Conservation (phyloP, 495 filamentous ascomycete species). For the Cercophora samala region DNA sequence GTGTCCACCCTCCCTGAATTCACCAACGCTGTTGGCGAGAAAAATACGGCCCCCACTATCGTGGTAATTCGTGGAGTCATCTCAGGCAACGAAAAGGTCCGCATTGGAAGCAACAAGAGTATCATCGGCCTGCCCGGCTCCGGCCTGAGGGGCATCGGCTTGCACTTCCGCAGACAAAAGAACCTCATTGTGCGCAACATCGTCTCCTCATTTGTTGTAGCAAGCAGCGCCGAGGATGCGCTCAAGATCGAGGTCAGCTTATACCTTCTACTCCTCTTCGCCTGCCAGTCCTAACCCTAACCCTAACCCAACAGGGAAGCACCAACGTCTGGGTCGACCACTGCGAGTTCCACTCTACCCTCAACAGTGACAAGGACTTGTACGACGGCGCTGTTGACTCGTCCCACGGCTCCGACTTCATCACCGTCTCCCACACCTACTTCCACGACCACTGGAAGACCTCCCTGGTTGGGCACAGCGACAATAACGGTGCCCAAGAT, state of each 20-base stretch:
- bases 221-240: slow-evolving; percentile 54
- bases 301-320: slow-evolving; percentile 23
- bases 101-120: slow-evolving; percentile 53
- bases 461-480: slow-evolving; percentile 60
- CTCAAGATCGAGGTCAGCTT: slow-evolving; percentile 47
- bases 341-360: slow-evolving; percentile 59
- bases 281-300: too few relatives aligned
- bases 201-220: slow-evolving; percentile 55
- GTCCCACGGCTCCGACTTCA: slow-evolving; percentile 50
- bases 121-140: slow-evolving; percentile 48
- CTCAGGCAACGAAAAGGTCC: slow-evolving; percentile 40
- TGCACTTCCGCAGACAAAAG: slow-evolving; percentile 45
- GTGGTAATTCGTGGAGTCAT: slow-evolving; percentile 50
- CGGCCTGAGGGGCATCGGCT: slow-evolving; percentile 44
- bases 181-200: slow-evolving; percentile 65
- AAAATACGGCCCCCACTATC: slow-evolving; percentile 42
- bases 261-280: too few relatives aligned
- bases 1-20: slow-evolving; percentile 57
- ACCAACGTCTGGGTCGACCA: slow-evolving; percentile 70
- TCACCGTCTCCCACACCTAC: slow-evolving; percentile 52
- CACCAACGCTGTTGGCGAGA: slow-evolving; percentile 45
- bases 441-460: slow-evolving; percentile 66
- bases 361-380: slow-evolving; percentile 58
- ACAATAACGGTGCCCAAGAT: slow-evolving; percentile 46
- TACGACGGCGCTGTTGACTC: slow-evolving; percentile 67